Evolutionary conservation across 306 rosid species (phyloP), one percentile per base, ranked within the genome.

Genomic region (Cicer pinnatifidum): DNA sequence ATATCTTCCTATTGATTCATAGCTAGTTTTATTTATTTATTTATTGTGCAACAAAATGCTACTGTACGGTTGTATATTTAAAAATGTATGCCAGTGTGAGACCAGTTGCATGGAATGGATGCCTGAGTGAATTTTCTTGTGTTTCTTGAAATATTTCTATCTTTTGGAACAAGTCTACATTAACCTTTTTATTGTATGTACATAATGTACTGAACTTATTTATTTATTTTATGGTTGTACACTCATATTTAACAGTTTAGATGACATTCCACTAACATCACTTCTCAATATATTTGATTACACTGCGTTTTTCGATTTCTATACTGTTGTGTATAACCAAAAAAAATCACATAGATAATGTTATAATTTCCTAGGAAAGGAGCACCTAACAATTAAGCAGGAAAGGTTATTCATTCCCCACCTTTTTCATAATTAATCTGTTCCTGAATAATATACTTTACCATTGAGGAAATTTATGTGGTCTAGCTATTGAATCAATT

Each of bases 401-500:
- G 60, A 28, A 57, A 33, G 41, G 47, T 72, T 23, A 56, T 51
- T 50, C 47, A 8, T 61, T 80, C 58, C 48, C 44, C 43, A 73
- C 28, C 69, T 73, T 73, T 61, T 69, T 71, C 61, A 38, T 69
- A 47, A 5, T 76, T 59, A 50, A 48, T 58, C 23, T 1, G 23
- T 20, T 20, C 23, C 23, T 20, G 23, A 59, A 60, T 48, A 35
- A 7, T 68, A 60, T 61, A 28, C 57, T 69, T 50, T 61, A 15
- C 45, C 23, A 20, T 37, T 61, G 59, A 68, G 78, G 65, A 39
- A 67, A 53, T 73, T 51, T 44, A n/a, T 69, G 20, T 62, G 54
- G 66, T 78, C 61, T 73, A 13, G 66, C 80, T 78, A 46, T 69
- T 56, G 73, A 64, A 74, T 76, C 19, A 58, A 43, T 59, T 60